Evolutionary conservation across 2,329 filamentous ascomycete genomes (phyloP).

Genomic region (Pseudogymnoascus sp.): DNA sequence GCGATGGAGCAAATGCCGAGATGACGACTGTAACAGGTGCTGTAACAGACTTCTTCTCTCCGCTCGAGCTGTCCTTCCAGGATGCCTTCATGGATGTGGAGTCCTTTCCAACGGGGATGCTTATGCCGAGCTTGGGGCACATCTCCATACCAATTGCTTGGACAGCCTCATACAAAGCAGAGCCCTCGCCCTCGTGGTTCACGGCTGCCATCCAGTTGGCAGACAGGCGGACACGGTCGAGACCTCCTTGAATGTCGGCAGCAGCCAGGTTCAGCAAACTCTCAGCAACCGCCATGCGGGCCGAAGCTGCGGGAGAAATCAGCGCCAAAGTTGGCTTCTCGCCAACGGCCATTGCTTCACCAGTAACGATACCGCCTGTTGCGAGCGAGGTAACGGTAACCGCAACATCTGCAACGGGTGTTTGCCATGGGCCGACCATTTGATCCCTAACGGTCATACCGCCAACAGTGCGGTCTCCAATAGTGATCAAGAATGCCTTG

Average conservation of each 20-base stretch:
- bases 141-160: conserved; percentile 88
- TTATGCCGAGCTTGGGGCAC: conserved; percentile 82
- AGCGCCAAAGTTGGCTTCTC: conserved; percentile 85
- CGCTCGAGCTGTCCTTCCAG: conserved; percentile 67
- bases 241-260: conserved; percentile 62
- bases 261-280: conserved; percentile 89
- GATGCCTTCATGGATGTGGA: conserved; percentile 99
- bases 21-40: conserved; percentile 88
- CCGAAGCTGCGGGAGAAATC: conserved; percentile 82
- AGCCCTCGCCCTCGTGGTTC: conserved; percentile 84
- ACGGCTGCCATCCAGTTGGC: conserved; percentile 99
- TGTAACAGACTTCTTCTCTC: conserved; percentile 74
- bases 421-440: conserved; percentile 95
- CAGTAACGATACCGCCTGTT: conserved; percentile 59
- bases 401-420: conserved; percentile 86
- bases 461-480: conserved; percentile 86
- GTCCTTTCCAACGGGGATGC: conserved; percentile 95
- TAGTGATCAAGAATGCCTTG: conserved; percentile 95
- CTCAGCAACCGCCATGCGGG: conserved; percentile 93
- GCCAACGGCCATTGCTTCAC: conserved; percentile 97
- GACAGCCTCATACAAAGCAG: conserved; percentile 87
- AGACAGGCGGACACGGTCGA: conserved; percentile 77
- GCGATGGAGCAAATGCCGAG: conserved; percentile 80
- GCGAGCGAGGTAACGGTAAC: conserved; percentile 81
- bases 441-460: conserved; percentile 85